A percentile compares a stretch with the other conserved stretches of the same genome.
Evolutionary conservation across 768 basidiomycete species (phyloP).

Genomic region (Chiua virens): DNA sequence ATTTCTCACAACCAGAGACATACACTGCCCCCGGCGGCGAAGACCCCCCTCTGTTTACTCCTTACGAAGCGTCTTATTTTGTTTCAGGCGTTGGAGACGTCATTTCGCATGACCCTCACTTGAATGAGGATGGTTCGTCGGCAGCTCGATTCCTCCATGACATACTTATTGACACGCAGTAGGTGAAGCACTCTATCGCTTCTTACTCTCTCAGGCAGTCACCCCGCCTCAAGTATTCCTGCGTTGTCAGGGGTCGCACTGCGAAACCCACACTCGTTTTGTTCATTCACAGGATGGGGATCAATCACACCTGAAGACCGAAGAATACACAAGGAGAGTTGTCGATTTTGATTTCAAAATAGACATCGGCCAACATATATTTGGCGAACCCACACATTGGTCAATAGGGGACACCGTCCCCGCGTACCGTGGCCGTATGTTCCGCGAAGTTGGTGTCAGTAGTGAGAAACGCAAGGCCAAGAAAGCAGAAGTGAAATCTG

Average conservation of each 20-base stretch:
- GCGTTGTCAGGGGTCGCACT: slow-evolving; percentile 54
- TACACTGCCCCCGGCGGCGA: slow-evolving; percentile 34
- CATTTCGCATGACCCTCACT: slow-evolving; percentile 68
- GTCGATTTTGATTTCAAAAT: slow-evolving; percentile 72
- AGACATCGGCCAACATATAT: slow-evolving; percentile 46
- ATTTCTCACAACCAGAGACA: slow-evolving; percentile 8
- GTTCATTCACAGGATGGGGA: slow-evolving; percentile 41
- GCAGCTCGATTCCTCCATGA: background rate
- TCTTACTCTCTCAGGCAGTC: slow-evolving; percentile 58
- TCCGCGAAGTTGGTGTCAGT: slow-evolving; percentile 50
- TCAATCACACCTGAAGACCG: slow-evolving; percentile 35
- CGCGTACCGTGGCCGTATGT: slow-evolving; percentile 64
- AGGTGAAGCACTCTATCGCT: slow-evolving; percentile 76
- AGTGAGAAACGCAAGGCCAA: slow-evolving; percentile 40
- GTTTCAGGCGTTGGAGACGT: slow-evolving; percentile 47
- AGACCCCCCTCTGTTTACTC: slow-evolving; percentile 62
- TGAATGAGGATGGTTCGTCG: slow-evolving; percentile 60
- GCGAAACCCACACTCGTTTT: slow-evolving; percentile 50
- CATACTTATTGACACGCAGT: slow-evolving; percentile 10
- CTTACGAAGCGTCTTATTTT: slow-evolving; percentile 64
- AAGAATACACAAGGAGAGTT: slow-evolving; percentile 58
- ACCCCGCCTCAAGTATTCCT: slow-evolving; percentile 46
- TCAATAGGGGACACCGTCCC: slow-evolving; percentile 62
- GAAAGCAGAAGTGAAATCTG: slow-evolving; percentile 42
- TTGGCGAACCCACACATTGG: slow-evolving; percentile 51